Base-by-base conservation (phyloP, 176 grass and related monocot species). In the Oryza rufipogon region DNA sequence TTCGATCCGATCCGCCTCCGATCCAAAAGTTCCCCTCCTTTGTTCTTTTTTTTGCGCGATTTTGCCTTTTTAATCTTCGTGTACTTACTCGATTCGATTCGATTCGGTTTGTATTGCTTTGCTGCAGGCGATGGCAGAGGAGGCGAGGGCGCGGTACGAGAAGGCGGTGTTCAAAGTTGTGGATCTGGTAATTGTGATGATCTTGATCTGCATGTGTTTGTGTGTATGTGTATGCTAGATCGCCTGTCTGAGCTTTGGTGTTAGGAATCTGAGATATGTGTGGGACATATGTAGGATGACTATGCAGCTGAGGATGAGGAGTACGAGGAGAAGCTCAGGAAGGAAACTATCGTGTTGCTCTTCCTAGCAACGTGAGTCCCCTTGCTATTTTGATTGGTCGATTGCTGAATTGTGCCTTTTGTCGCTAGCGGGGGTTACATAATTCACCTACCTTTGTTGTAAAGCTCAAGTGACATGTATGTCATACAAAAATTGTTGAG, bases 321-420 rank as follows among this genome's bases (percentile, higher is more conserved):
- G 54, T 97, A 97, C 56, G 88, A 92, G 81, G 86, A 90, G 78
- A 94, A 97, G 88, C 75, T 97, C 25, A 94, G 87, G 80, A 97
- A 97, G 80, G 94, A 97, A 89, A 87, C 83, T 1, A 56, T 91
- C 11, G 86, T 41, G 28, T 68, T 97, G 15, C 92, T 97, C 87
- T 97, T 97, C 83, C 66, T 97, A 69, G 94, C 94, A 60, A 97
- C 94, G 94, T 97, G 86, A 85, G 89, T 68, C 81, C 81, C 34
- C 44, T 11, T 14, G 4, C 74, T 6, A 19, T 4, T 81, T 60
- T 70, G 41, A 74, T 82, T 77, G 9, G 33, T 41, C 25, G 25
- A 8, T 51, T 48, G 41, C 26, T 20, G 81, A 80, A 80, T 8
- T 58, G 75, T 1, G 13, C 9, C 23, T 60, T 74, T 74, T 68